Evolutionary conservation across 305 asterid genomes (phyloP), one percentile per base, ranked within the genome.

Genomic region (Fraxinus sp.): DNA sequence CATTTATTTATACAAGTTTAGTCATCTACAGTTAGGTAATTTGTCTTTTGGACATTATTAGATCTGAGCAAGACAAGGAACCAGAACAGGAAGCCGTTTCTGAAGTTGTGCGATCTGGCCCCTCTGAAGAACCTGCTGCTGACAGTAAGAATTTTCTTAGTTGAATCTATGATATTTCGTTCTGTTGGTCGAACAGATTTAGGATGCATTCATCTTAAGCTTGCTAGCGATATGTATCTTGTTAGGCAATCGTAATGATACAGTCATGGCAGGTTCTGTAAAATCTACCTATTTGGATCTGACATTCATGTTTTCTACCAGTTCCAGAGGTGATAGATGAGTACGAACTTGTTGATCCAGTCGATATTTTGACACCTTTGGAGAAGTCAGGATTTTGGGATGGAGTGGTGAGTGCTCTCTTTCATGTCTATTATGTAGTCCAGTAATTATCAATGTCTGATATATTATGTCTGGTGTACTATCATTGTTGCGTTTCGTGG

Each of bases 371-470:
- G 90, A 88, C 95, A 66, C 97, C 99, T 85, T 85, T 97, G 84
- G 98, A 97, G 90, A 97, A 97, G 93, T 93, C 98, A 72, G 98
- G 98, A 71, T 97, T 97, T 89, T 97, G 98, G 98, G 97, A 97
- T 82, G 98, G 99, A 87, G 98, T 97, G 92, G 99, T 97, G 81
- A 85, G 95, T 90, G 75, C 73, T 85, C 75, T 81, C 57, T 85
- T 62, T 82, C 24, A 26, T 22, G 55, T 77, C 77, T 73, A 79
- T 55, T 76, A 76, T 55, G 82, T 24, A 39, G 78, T 81, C 62
- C 7, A 70, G 46, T 37, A 33, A 79, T 16, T 14, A 46, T 37
- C 79, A 9, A 71, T 76, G n/a, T 74, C 57, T 57, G 6, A 9
- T 57, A 32, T 43, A 49, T 81, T 64, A 62, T 84, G 77, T 84